phyloP scores from a whole-genome alignment of 768 basidiomycete genomes.

The Podaxis pistillaris region DNA sequence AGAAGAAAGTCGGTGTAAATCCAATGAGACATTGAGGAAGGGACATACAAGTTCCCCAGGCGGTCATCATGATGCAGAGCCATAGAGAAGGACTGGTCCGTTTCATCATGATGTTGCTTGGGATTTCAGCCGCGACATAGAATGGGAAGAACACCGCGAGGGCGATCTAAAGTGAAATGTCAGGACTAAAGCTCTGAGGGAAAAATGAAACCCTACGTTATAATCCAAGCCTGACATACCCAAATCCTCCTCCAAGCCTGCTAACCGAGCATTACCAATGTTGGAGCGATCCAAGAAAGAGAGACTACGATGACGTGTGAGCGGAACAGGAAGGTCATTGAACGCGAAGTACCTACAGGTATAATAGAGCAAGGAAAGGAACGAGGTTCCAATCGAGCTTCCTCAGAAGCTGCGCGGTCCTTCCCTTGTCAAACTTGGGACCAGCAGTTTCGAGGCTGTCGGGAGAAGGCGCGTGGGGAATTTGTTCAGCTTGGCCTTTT shows the following conservation, averaged over 20 bases:
- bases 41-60: conserved; percentile 29
- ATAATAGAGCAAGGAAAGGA: conserved; percentile 30
- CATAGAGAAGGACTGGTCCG: conserved; percentile 31
- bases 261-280: conserved; percentile 32
- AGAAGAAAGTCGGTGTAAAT: neutral
- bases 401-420: conserved; percentile 20
- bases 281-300: conserved; percentile 32
- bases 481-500: neutral
- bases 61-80: conserved; percentile 32
- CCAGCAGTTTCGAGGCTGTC: neutral
- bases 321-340: neutral
- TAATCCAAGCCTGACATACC: conserved; percentile 28
- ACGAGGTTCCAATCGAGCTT: conserved; percentile 33
- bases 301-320: conserved; percentile 19
- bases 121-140: conserved; percentile 32
- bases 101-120: conserved; percentile 34
- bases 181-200: neutral
- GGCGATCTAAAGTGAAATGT: conserved; percentile 20
- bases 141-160: conserved; percentile 31
- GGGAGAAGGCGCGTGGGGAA: neutral
- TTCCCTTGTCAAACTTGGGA: neutral
- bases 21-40: neutral
- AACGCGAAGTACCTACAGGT: conserved; percentile 22
- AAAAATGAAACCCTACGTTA: conserved; percentile 19
- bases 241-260: conserved; percentile 26